Percentiles rank a stretch among this genome's conserved stretches.
Evolutionary conservation across 2,329 filamentous ascomycete genomes (phyloP).

Genomic region (Talaromyces amestolkiae): DNA sequence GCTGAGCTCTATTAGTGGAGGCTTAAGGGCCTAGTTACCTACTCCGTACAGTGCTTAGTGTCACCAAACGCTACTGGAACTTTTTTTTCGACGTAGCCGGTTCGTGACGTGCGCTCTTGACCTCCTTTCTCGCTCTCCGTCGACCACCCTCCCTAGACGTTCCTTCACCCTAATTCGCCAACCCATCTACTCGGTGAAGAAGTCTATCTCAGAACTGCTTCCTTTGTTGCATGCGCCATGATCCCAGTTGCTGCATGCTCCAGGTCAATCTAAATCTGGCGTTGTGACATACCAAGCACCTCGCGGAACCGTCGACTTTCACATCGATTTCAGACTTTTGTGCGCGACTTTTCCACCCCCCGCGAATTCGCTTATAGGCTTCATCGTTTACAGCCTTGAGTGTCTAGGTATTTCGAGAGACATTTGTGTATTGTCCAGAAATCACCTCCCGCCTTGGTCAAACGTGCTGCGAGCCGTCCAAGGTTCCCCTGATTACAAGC

Average conservation of each 20-base stretch:
- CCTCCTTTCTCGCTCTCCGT: constrained; percentile 19
- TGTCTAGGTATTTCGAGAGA: constrained; percentile 15
- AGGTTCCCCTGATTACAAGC: constrained; percentile 26
- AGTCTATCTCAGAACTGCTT: constrained; percentile 7
- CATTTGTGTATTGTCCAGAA: constrained; percentile 4
- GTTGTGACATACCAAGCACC: constrained; percentile 6
- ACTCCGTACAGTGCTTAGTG: background rate
- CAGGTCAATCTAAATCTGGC: constrained; percentile 31
- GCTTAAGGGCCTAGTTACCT: background rate
- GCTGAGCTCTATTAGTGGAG: background rate
- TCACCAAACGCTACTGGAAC: constrained; percentile 2
- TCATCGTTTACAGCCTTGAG: background rate
- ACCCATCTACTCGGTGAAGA: background rate
- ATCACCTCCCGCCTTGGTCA: constrained; percentile 26
- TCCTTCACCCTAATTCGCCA: constrained; percentile 22
- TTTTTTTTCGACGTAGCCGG: constrained; percentile 11
- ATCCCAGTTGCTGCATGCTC: constrained; percentile 29
- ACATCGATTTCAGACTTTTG: constrained; percentile 3
- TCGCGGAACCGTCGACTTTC: background rate
- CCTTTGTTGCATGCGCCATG: constrained; percentile 34
- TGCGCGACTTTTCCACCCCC: background rate
- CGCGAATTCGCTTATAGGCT: background rate
- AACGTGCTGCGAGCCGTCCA: constrained; percentile 21
- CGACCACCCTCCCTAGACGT: constrained; percentile 15
- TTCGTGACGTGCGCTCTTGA: constrained; percentile 15